Conservation (phyloP, 768 basidiomycete genomes). For the Tricholoma matsutake region DNA sequence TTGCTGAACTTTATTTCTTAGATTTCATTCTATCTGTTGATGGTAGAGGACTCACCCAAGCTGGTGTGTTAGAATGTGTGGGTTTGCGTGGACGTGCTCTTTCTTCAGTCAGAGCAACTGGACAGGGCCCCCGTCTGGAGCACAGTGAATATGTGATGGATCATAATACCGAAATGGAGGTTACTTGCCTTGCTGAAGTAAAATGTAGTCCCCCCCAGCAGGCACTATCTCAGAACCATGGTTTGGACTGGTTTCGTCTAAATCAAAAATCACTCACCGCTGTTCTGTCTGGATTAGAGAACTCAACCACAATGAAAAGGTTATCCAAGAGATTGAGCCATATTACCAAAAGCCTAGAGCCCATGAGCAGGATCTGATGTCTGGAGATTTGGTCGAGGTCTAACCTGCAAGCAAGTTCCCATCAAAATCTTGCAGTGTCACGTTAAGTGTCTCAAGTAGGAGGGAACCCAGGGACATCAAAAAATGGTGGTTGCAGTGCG, state of each 20-base stretch:
- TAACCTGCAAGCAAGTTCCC: background rate
- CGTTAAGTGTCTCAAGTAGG: no score
- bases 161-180: background rate
- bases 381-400: background rate
- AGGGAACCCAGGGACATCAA: no score
- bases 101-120: constrained; percentile 8
- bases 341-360: background rate
- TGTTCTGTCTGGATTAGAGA: background rate
- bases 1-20: constrained; percentile 4
- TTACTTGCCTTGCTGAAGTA: constrained; percentile 11
- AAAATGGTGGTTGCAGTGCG: no score
- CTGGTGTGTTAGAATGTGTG: constrained; percentile 11
- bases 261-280: constrained; percentile 10
- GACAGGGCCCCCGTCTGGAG: constrained; percentile 8
- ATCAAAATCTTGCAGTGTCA: no score
- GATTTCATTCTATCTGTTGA: background rate
- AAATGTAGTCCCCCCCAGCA: constrained; percentile 13
- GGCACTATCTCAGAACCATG: constrained; percentile 8
- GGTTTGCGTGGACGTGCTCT: constrained; percentile 13
- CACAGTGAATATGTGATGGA: constrained; percentile 1
- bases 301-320: background rate
- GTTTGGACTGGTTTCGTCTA: constrained; percentile 8
- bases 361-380: background rate
- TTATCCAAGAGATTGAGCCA: background rate
- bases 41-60: constrained; percentile 9